Base-by-base conservation (phyloP, 371 early-diverging fungal species). In the Haplosporangium sp. region DNA sequence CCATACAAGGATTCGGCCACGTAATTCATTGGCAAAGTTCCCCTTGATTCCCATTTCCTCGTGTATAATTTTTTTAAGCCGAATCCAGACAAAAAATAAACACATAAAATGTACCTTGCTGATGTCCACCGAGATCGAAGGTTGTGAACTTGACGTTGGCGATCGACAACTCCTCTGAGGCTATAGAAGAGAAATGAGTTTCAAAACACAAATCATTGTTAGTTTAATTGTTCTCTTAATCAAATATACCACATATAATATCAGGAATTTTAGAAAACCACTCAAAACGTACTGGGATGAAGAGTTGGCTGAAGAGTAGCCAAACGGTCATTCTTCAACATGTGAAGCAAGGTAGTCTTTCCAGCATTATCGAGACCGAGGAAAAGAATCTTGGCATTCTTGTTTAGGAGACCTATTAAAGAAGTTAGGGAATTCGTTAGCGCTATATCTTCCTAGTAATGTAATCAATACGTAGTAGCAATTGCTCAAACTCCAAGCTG, bases 321-420 rank as follows among this genome's bases (percentile, higher is more conserved):
- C 77, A 98, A 87, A 64, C 98, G 95, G 85, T 98, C 98, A 82
- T 97, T 97, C 90, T 99, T 99, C 77, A 99, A 88, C 96, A 99
- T 98, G 89, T 99, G 98, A 45, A 99, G 91, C 45, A 99, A 91
- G 53, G 99, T 99, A 8, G 99, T 99, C 87, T 99, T 99, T 68
- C 99, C 99, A 67, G 99, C 99, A 89, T 99, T 99, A 85, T 99
- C 99, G 65, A 99, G 92, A 58, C 99, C 99, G 65, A 99, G 91
- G 89, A 99, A 99, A 57, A 99, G 91, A 82, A 99, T 96, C 87
- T 97, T 97, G 65, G 99, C 98, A 83, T 97, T 97, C 90, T 98
- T 98, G 87, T 98, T 97, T 81, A 96, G 88, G 76, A 99, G 93
- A 73, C 98, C 98, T 97, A 84, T 7, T 68, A 11, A 27, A 27